These are phyloP conservation scores for Erythrophleum ivorense DNA, from an alignment of 331 rosid species.

Conservation along the genomic window DNA sequence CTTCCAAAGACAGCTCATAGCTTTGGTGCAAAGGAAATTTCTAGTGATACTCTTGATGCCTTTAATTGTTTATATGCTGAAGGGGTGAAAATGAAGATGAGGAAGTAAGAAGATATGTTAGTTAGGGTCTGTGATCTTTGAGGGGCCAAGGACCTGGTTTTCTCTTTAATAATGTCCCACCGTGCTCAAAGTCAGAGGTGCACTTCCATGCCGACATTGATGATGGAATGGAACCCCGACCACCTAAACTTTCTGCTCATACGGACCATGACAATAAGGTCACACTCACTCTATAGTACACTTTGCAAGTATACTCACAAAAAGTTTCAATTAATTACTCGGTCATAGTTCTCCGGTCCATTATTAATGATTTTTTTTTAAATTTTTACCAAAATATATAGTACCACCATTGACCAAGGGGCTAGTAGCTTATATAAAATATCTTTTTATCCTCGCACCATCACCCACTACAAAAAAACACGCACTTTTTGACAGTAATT, in stretches of 20 bases:
- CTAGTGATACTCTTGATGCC: background rate
- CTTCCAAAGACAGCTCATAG: background rate
- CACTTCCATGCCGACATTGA: too few species aligned
- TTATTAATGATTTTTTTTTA: too few species aligned
- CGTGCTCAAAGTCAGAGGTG: background rate
- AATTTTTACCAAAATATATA: too few species aligned
- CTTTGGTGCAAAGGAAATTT: background rate
- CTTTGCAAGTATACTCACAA: background rate
- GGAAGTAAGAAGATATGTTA: background rate
- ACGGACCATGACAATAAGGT: background rate
- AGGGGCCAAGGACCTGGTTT: background rate
- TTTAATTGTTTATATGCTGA: background rate
- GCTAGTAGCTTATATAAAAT: too few species aligned
- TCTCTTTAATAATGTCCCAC: background rate
- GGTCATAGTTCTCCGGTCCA: too few species aligned
- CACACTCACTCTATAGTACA: background rate
- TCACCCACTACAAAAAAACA: too few species aligned
- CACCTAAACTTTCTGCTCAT: background rate
- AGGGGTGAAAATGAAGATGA: background rate
- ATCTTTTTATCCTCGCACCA: too few species aligned
- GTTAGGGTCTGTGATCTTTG: slow-evolving; percentile 1
- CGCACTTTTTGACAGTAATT: too few species aligned
- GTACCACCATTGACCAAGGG: too few species aligned
- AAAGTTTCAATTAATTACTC: background rate
- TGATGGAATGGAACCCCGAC: background rate